phyloP scores from a whole-genome alignment of 2,329 filamentous ascomycete species.

The Aspergillus tubingensis region DNA sequence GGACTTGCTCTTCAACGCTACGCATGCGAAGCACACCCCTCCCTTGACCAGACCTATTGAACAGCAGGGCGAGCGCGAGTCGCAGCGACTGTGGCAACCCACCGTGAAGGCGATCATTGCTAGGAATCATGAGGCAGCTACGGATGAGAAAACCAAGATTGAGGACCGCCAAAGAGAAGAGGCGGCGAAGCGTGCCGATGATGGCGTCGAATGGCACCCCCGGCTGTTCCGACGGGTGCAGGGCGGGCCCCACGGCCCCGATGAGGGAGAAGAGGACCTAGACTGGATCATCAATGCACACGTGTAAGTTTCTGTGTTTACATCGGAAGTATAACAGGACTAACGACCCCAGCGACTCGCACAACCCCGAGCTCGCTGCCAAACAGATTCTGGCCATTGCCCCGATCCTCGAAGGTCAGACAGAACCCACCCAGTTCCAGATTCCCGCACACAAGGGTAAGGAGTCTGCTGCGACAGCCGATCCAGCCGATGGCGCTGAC shows the following conservation, averaged over 20 bases:
- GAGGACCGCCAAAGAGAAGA: conserved; percentile 91
- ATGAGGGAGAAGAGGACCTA: conserved; percentile 82
- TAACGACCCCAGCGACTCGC: conserved; percentile 54
- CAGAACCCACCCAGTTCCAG: conserved; percentile 54
- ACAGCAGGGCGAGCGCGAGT: conserved; percentile 89
- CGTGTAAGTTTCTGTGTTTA: conserved; percentile 60
- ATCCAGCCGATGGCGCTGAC: conserved; percentile 8
- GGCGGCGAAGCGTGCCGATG: conserved; percentile 74
- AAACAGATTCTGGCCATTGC: conserved; percentile 86
- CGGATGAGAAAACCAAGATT: conserved; percentile 93
- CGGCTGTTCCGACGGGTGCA: conserved; percentile 77
- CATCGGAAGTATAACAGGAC: not conserved
- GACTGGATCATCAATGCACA: conserved; percentile 93
- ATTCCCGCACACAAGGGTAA: conserved; percentile 53
- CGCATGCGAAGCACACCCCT: conserved; percentile 71
- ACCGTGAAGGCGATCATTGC: conserved; percentile 81
- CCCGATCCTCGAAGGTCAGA: conserved; percentile 79
- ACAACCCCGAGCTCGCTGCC: conserved; percentile 67
- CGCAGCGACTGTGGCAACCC: conserved; percentile 80
- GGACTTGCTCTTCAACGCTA: conserved; percentile 86
- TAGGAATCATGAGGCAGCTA: conserved; percentile 83
- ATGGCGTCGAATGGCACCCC: conserved; percentile 84
- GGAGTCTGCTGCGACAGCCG: conserved; percentile 6
- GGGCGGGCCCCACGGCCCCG: conserved; percentile 67
- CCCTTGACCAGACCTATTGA: conserved; percentile 74